Evolutionary conservation across 495 filamentous ascomycete species (phyloP), one percentile per base, ranked within the genome.

Genomic region (Penicillium canescens): DNA sequence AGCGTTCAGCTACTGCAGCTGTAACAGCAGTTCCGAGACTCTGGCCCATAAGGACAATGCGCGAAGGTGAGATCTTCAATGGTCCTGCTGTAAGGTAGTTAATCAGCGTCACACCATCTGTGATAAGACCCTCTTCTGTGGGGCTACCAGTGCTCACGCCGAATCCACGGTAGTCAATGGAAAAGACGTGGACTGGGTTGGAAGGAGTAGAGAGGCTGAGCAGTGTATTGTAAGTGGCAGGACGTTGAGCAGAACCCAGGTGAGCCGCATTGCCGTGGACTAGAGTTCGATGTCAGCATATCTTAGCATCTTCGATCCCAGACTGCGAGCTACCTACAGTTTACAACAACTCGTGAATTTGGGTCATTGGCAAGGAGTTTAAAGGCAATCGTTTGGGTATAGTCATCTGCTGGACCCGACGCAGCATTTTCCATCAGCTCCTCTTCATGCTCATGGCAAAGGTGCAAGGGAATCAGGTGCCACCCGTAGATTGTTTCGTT

Each of bases 81-180:
- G 73, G 70, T 1, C 58, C 55, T 6, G 75, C 68, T 1, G 74
- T 79, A 26, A 79, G 65, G 16, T 78, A 95, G 54, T 86, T 77
- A 2, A 92, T 73, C 1, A 87, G 73, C 1, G 91, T 71, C 4
- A 87, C 70, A 23, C 88, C 91, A 59, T 98, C 94, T 7, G 80
- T 82, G 51, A 94, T 88, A 12, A 98, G 73, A 2, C 94, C 94
- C 21, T 78, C 67, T 70, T 98, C 94, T 0, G 88, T 86, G 3
- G 94, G 94, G 13, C 71, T 74, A 23, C 93, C 92, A 12, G 87
- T 89, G 16, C 88, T 92, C 24, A 83, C 76, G 6, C 92, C 93
- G 61, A 89, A 97, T 24, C 94, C 94, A 24, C 94, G 88, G 71
- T 97, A 97, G 75, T 96, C 91, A 50, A 96, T 78, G 21, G 85